Evolutionary conservation across 345 rosid species (phyloP).

Genomic region (Ricinus communis): DNA sequence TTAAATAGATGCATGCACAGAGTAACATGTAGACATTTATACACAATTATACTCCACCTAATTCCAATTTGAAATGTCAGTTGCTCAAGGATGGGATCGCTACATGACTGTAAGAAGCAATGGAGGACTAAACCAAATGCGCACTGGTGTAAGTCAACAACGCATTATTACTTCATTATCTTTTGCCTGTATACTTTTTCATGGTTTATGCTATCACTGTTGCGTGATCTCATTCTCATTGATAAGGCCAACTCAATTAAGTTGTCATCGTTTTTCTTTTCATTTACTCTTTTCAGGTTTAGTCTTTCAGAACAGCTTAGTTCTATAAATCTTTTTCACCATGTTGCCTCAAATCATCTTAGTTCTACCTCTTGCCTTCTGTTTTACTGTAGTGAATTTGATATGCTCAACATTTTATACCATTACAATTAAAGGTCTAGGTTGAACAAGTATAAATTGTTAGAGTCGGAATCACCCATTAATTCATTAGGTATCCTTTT

Average conservation of each 20-base stretch:
- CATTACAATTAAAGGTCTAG: neutral
- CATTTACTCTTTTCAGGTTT: neutral
- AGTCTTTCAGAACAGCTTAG: neutral
- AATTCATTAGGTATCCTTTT: neutral
- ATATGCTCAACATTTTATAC: neutral
- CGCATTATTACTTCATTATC: neutral
- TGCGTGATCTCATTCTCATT: neutral
- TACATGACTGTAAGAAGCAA: constrained; percentile 86
- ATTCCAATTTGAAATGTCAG: constrained; percentile 39
- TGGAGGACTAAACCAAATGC: constrained; percentile 98
- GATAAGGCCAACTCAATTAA: too few species aligned
- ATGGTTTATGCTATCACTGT: too few species aligned
- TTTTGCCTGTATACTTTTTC: neutral
- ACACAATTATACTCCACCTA: neutral
- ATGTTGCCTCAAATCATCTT: neutral
- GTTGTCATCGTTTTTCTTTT: too few species aligned
- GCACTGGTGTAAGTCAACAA: constrained; percentile 79
- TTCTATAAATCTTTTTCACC: neutral
- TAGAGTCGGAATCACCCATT: neutral
- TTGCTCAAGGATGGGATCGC: constrained; percentile 45
- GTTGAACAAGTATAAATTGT: neutral
- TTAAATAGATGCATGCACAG: neutral
- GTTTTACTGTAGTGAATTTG: neutral
- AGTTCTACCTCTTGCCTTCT: neutral
- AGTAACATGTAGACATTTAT: neutral